These are phyloP conservation scores for Chondrus crispus DNA, from an alignment of 23 red algal genomes.

Conservation along the genomic window DNA sequence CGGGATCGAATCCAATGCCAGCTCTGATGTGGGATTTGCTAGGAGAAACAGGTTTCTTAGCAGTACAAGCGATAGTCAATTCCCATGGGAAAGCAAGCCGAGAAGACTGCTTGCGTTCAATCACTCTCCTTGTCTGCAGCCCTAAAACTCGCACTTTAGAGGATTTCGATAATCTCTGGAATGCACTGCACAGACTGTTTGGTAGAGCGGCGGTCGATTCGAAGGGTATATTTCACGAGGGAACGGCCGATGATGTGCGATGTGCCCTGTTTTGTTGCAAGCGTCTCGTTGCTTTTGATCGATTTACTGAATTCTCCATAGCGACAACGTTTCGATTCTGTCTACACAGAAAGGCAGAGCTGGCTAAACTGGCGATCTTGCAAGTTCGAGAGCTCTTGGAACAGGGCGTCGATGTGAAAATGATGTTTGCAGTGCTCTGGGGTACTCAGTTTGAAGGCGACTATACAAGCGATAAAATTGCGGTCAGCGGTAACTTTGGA, in stretches of 20 bases:
- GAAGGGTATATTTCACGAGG: neutral
- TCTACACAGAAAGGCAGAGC: conserved; percentile 3
- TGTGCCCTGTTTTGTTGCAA: conserved; percentile 34
- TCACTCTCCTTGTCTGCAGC: too few species aligned
- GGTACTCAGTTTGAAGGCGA: conserved; percentile 21
- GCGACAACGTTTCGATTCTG: neutral
- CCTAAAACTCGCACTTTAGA: too few species aligned
- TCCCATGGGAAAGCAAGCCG: too few species aligned
- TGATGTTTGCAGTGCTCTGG: conserved; percentile 39
- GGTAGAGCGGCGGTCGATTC: too few species aligned
- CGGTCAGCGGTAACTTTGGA: conserved; percentile 49
- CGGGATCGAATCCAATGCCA: too few species aligned
- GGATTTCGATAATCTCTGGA: too few species aligned
- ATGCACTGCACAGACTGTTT: too few species aligned
- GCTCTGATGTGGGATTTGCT: too few species aligned
- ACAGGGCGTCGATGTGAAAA: neutral
- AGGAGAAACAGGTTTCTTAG: too few species aligned
- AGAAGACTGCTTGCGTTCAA: too few species aligned
- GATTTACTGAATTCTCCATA: neutral
- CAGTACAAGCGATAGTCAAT: too few species aligned
- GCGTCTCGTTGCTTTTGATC: conserved; percentile 23
- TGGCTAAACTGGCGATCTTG: neutral
- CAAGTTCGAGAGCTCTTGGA: conserved; percentile 4
- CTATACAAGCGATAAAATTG: neutral
- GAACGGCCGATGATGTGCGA: neutral